Conservation (phyloP, 768 basidiomycete species). For the Cystobasidium onofrii region DNA sequence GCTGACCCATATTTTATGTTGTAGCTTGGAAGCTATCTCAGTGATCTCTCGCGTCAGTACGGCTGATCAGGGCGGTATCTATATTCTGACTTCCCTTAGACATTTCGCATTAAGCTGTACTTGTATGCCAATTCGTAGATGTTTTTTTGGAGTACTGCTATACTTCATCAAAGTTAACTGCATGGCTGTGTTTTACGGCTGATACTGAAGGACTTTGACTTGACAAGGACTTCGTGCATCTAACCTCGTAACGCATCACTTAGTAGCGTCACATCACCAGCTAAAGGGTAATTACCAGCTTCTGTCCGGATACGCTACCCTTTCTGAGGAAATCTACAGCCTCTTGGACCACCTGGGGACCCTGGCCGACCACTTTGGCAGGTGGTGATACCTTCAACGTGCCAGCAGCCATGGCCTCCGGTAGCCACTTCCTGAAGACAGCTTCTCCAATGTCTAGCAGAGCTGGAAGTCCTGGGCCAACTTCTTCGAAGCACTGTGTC, state of each 20-base stretch:
- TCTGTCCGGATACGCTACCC: not conserved
- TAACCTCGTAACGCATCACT: too few species aligned
- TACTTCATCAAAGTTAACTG: too few species aligned
- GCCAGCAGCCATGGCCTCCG: not conserved
- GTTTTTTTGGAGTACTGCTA: too few species aligned
- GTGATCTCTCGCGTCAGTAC: constrained; percentile 7
- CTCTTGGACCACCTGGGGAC: not conserved
- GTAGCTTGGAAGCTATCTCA: not conserved
- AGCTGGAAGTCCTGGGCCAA: not conserved
- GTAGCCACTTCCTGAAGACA: not conserved
- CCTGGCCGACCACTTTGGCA: not conserved
- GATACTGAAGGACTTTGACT: too few species aligned
- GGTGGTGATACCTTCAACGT: not conserved
- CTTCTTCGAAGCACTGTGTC: not conserved
- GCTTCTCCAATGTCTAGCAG: not conserved
- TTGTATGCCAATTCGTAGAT: not conserved
- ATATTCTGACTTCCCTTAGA: not conserved
- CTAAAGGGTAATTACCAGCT: not conserved
- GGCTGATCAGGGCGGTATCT: not conserved
- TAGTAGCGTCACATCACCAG: not conserved
- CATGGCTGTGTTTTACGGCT: too few species aligned
- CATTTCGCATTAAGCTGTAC: not conserved
- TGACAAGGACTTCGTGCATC: too few species aligned
- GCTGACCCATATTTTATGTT: too few species aligned
- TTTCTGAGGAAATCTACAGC: not conserved